Percentiles rank a stretch among this genome's conserved stretches.
phyloP scores from a whole-genome alignment of 2,329 filamentous ascomycete genomes.

The Trichoderma sp. region DNA sequence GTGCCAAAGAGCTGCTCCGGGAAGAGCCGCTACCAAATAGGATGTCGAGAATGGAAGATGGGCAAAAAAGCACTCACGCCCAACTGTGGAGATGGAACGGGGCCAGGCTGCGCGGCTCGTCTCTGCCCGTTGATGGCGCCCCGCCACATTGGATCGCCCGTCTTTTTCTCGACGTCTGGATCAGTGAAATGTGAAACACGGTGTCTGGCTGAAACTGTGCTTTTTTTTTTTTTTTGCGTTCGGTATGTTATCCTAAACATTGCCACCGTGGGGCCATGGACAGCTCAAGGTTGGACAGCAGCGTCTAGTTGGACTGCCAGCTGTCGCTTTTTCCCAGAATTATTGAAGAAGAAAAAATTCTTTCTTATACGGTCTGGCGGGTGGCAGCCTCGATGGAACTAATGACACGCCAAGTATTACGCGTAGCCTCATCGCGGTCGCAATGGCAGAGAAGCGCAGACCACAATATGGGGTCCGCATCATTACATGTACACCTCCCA shows the following conservation, averaged over 20 bases:
- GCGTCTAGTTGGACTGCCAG: neutral
- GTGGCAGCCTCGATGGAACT: neutral
- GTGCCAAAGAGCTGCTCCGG: neutral
- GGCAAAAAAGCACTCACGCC: slow-evolving; percentile 39
- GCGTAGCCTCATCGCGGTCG: neutral
- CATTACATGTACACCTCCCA: slow-evolving; percentile 12
- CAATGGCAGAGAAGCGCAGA: neutral
- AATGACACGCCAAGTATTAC: slow-evolving; percentile 1
- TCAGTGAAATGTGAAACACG: slow-evolving; percentile 14
- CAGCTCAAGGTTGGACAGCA: slow-evolving; percentile 17
- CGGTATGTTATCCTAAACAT: slow-evolving; percentile 1
- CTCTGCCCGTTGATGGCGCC: slow-evolving; percentile 26
- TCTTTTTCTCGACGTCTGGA: neutral
- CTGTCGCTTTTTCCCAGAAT: neutral
- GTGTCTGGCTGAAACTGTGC: slow-evolving; percentile 16
- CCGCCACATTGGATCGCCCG: slow-evolving; percentile 21
- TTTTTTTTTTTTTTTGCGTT: neutral
- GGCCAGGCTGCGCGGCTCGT: slow-evolving; percentile 25
- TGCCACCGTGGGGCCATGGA: slow-evolving; percentile 13
- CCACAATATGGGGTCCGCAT: neutral
- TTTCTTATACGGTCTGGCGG: neutral
- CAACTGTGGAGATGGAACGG: slow-evolving; percentile 38
- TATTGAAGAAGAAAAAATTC: neutral
- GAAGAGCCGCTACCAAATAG: slow-evolving; percentile 16
- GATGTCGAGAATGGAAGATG: neutral